Conservation (phyloP, 139 green algal genomes). For the Medakamo hakoo region DNA sequence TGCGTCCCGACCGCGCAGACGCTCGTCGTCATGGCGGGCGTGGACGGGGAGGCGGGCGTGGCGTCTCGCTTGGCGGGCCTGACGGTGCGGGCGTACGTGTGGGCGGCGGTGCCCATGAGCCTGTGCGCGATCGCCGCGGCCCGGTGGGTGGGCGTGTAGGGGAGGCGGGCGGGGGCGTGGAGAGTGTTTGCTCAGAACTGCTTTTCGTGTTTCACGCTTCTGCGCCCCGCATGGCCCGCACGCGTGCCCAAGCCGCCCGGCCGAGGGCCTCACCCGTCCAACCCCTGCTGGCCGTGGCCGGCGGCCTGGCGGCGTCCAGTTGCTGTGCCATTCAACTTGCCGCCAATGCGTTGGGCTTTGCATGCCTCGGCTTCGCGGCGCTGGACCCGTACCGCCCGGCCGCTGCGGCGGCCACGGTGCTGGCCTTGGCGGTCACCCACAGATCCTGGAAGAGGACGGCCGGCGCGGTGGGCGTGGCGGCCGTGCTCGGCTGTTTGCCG, state of each 20-base stretch:
- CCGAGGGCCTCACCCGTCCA: too few species aligned
- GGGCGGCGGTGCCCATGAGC: not conserved
- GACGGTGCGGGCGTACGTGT: not conserved
- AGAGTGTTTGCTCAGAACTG: too few species aligned
- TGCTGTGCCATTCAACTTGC: not conserved
- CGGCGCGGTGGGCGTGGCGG: too few species aligned
- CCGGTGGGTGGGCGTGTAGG: not conserved
- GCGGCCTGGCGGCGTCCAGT: not conserved
- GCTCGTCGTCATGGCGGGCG: not conserved
- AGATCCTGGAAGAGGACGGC: too few species aligned
- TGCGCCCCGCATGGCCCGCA: too few species aligned
- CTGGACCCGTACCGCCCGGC: not conserved
- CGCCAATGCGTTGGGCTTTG: not conserved
- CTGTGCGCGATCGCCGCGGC: not conserved
- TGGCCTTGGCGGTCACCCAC: too few species aligned
- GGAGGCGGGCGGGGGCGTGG: not conserved
- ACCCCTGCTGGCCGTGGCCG: too few species aligned
- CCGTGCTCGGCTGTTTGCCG: too few species aligned
- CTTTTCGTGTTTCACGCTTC: not conserved
- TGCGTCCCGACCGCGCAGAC: not conserved
- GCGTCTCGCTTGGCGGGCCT: not conserved
- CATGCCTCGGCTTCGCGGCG: not conserved
- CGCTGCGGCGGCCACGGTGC: too few species aligned
- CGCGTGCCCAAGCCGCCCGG: too few species aligned
- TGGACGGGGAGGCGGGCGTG: not conserved